Percentiles rank a stretch among this genome's conserved stretches.
Evolutionary conservation across 2,329 filamentous ascomycete species (phyloP).

Genomic region (Phyllosticta ampelicida): DNA sequence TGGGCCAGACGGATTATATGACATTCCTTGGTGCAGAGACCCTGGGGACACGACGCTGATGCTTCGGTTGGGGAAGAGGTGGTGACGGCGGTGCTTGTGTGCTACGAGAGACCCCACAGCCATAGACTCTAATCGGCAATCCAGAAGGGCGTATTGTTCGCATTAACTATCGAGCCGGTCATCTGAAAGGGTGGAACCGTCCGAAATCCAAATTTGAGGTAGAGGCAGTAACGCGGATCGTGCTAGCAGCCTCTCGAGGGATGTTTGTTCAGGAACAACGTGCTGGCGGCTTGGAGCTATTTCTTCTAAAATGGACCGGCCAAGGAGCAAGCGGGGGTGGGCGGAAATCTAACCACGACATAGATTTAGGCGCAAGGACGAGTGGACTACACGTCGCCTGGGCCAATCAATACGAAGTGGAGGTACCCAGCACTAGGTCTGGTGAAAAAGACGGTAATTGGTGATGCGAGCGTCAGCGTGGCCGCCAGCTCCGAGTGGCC

Average conservation of each 20-base stretch:
- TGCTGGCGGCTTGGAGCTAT: conserved; percentile 2
- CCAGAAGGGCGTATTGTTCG: not conserved
- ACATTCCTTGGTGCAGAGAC: conserved; percentile 22
- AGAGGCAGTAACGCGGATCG: not conserved
- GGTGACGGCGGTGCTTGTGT: conserved; percentile 26
- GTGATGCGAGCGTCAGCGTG: conserved; percentile 10
- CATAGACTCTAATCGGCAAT: conserved; percentile 19
- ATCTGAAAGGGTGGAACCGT: conserved; percentile 1
- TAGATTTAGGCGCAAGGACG: conserved; percentile 8
- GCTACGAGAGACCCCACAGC: conserved; percentile 19
- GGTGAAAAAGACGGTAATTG: conserved; percentile 3
- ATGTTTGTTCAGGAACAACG: conserved; percentile 6
- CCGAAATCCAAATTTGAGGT: not conserved
- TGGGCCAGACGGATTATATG: conserved; percentile 22
- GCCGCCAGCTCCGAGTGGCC: conserved; percentile 8
- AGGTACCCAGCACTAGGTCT: conserved; percentile 1
- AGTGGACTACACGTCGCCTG: not conserved
- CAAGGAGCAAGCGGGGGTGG: not conserved
- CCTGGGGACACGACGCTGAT: conserved; percentile 23
- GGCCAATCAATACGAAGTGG: conserved; percentile 4
- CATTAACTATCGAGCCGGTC: conserved; percentile 1
- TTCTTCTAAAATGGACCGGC: not conserved
- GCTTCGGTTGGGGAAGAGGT: conserved; percentile 18
- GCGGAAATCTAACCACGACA: conserved; percentile 1
- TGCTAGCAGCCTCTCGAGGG: conserved; percentile 4